Evolutionary conservation across 2,329 filamentous ascomycete species (phyloP).

Genomic region (Trichoderma guizhouense): DNA sequence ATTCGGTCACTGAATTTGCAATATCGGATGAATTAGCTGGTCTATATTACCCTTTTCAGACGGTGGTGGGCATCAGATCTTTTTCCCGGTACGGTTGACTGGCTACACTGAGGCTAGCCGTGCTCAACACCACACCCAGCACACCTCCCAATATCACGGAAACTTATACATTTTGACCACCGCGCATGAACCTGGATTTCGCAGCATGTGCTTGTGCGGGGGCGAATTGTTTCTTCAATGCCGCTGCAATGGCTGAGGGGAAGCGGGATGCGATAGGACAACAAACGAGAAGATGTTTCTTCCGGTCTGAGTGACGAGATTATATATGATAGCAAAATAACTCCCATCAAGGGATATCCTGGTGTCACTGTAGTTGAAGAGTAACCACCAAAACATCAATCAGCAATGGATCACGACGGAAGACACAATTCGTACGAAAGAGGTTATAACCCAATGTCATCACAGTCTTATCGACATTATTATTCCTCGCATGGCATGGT

Average conservation of each 20-base stretch:
- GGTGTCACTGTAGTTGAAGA: conserved; percentile 36
- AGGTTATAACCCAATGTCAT: neutral
- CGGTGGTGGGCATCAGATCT: neutral
- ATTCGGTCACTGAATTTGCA: neutral
- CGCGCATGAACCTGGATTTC: neutral
- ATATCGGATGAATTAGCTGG: neutral
- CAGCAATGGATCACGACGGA: neutral
- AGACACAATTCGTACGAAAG: neutral
- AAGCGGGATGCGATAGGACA: neutral
- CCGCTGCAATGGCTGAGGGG: neutral
- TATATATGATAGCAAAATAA: neutral
- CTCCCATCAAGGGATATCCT: neutral
- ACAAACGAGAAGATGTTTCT: neutral
- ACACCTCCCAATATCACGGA: neutral
- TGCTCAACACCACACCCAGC: neutral
- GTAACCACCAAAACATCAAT: conserved; percentile 37
- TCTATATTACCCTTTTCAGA: neutral
- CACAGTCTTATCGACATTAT: neutral
- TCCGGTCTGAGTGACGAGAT: neutral
- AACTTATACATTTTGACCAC: conserved; percentile 2
- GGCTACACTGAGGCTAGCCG: neutral
- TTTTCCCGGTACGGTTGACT: neutral
- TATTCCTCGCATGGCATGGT: neutral
- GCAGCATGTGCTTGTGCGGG: neutral
- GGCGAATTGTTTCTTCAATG: neutral